Evolutionary conservation across 768 basidiomycete genomes (phyloP).

Genomic region (Tricholoma saponaceum): DNA sequence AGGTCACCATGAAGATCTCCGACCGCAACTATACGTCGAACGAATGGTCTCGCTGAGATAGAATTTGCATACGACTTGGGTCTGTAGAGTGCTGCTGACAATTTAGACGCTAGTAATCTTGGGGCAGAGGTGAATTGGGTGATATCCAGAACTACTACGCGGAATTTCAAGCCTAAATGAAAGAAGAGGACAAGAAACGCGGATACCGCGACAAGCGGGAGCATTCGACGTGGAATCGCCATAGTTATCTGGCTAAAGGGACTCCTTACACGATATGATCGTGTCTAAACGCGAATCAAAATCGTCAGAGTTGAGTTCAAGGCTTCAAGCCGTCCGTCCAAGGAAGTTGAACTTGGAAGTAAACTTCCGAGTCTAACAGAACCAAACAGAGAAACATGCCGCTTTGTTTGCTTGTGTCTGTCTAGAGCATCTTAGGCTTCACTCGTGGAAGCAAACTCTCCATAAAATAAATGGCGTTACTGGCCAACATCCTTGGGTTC

Average conservation of each 20-base stretch:
- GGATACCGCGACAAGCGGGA: slow-evolving; percentile 3
- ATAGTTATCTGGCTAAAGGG: neutral
- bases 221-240: slow-evolving; percentile 1
- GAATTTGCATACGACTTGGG: neutral
- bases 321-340: no score
- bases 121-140: slow-evolving; percentile 1
- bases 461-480: slow-evolving; percentile 48
- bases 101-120: slow-evolving; percentile 4
- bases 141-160: slow-evolving; percentile 13
- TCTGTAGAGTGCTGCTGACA: slow-evolving; percentile 4
- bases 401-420: neutral
- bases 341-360: neutral
- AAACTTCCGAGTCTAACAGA: neutral
- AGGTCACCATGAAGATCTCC: slow-evolving; percentile 93
- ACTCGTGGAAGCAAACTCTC: no score
- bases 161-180: slow-evolving; percentile 16
- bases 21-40: slow-evolving; percentile 74
- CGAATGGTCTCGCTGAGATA: slow-evolving; percentile 25
- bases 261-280: neutral
- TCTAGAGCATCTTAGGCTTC: neutral
- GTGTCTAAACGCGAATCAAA: neutral
- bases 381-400: neutral
- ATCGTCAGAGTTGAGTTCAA: no score
- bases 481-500: slow-evolving; percentile 72
- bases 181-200: slow-evolving; percentile 10